phyloP scores from a whole-genome alignment of 2,329 filamentous ascomycete genomes.

The Aspergillus luchuensis region DNA sequence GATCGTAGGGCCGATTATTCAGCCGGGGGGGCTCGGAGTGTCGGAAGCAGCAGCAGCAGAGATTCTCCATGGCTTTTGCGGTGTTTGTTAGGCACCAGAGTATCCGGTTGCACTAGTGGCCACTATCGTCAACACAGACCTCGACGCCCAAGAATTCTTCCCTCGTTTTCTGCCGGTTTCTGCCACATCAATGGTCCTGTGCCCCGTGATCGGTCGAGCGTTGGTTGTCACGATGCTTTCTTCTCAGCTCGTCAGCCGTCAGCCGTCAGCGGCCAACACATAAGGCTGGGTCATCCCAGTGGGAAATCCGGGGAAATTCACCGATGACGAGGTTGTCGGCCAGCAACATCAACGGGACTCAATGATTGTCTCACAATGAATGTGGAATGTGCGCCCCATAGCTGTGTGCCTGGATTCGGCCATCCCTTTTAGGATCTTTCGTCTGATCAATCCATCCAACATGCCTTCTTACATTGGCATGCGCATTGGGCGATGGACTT shows the following conservation, averaged over 20 bases:
- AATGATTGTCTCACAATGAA: not conserved
- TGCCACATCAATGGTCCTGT: not conserved
- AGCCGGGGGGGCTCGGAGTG: conserved; percentile 5
- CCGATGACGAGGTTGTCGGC: not conserved
- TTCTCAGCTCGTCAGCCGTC: not conserved
- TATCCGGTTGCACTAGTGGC: conserved; percentile 11
- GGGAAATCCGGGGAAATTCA: not conserved
- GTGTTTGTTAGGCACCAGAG: conserved; percentile 18
- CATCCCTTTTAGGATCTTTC: not conserved
- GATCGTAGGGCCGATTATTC: conserved; percentile 1
- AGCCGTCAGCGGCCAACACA: not conserved
- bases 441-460: not conserved
- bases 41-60: not conserved
- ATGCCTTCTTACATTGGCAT: not conserved
- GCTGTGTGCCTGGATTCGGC: not conserved
- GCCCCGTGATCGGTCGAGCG: not conserved
- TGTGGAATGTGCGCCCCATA: not conserved
- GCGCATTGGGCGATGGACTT: too few relatives aligned
- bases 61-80: conserved; percentile 1
- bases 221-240: too few relatives aligned
- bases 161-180: conserved; percentile 6
- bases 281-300: not conserved
- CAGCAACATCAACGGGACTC: not conserved
- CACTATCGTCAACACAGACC: not conserved
- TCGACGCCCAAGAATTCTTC: not conserved